phyloP scores from a whole-genome alignment of 352 stramenopile genomes.

The Aphanomyces cochlioides region DNA sequence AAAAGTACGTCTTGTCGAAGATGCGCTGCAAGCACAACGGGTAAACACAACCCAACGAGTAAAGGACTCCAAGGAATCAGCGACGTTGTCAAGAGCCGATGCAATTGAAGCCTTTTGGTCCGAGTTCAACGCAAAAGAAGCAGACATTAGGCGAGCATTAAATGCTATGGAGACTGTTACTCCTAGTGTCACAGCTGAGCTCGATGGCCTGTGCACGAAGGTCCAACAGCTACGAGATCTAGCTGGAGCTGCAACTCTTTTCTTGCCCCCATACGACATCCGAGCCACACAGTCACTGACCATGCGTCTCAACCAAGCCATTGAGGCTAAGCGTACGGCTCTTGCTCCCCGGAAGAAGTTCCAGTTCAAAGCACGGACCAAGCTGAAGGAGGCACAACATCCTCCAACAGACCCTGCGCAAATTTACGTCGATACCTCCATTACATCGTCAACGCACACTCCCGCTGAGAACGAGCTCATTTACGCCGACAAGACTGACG shows the following conservation, averaged over 20 bases:
- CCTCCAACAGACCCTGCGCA: neutral
- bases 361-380: slow-evolving; percentile 52
- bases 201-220: slow-evolving; percentile 50
- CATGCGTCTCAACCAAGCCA: slow-evolving; percentile 51
- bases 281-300: slow-evolving; percentile 72
- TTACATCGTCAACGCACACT: neutral
- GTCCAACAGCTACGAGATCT: slow-evolving; percentile 58
- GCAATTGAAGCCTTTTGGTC: slow-evolving; percentile 59
- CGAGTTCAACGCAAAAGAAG: slow-evolving; percentile 50
- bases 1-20: slow-evolving; percentile 49
- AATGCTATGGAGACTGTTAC: slow-evolving; percentile 52
- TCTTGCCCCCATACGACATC: slow-evolving; percentile 83
- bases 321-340: slow-evolving; percentile 58
- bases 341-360: slow-evolving; percentile 86
- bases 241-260: slow-evolving; percentile 65
- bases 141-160: slow-evolving; percentile 48
- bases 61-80: slow-evolving; percentile 24
- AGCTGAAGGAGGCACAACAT: slow-evolving; percentile 3
- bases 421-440: neutral
- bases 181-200: slow-evolving; percentile 36
- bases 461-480: slow-evolving; percentile 42
- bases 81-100: slow-evolving; percentile 26
- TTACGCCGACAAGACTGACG: slow-evolving; percentile 50
- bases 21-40: slow-evolving; percentile 49
- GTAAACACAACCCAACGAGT: slow-evolving; percentile 39